phyloP scores from a whole-genome alignment of 331 rosid species.

The Ulmus americana region DNA sequence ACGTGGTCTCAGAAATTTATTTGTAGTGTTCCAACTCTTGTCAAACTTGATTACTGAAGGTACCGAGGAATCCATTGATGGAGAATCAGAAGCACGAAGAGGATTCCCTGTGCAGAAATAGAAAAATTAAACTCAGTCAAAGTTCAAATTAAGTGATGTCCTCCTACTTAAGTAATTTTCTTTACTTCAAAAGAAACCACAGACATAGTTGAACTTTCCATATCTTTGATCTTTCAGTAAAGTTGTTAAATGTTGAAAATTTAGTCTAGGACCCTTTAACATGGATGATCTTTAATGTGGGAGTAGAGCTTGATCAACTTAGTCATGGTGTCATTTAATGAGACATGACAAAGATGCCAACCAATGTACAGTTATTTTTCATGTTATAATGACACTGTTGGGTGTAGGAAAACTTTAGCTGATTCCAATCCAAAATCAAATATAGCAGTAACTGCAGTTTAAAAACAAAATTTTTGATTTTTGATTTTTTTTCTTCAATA shows the following conservation, averaged over 20 bases:
- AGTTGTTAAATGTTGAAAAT: slow-evolving; percentile 17
- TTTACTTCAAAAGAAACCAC: background rate
- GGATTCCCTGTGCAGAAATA: slow-evolving; percentile 46
- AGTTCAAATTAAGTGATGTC: background rate
- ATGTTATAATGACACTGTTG: background rate
- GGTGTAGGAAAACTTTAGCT: background rate
- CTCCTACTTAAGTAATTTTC: background rate
- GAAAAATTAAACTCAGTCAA: slow-evolving; percentile 23
- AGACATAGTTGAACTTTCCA: background rate
- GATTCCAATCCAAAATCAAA: background rate
- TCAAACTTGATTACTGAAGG: slow-evolving; percentile 35
- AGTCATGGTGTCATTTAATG: background rate
- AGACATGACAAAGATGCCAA: background rate
- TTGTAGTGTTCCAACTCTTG: slow-evolving; percentile 43
- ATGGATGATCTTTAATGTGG: background rate
- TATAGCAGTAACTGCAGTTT: background rate
- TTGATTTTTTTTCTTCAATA: background rate
- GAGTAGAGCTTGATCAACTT: background rate
- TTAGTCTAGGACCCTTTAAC: background rate
- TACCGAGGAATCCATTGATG: slow-evolving; percentile 31
- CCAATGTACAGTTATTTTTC: background rate
- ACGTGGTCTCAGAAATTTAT: slow-evolving; percentile 72
- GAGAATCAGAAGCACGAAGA: slow-evolving; percentile 35
- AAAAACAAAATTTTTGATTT: background rate
- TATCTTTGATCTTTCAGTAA: background rate